Base-by-base conservation (phyloP, 805 yeast genomes). In the Spathaspora boniae region DNA sequence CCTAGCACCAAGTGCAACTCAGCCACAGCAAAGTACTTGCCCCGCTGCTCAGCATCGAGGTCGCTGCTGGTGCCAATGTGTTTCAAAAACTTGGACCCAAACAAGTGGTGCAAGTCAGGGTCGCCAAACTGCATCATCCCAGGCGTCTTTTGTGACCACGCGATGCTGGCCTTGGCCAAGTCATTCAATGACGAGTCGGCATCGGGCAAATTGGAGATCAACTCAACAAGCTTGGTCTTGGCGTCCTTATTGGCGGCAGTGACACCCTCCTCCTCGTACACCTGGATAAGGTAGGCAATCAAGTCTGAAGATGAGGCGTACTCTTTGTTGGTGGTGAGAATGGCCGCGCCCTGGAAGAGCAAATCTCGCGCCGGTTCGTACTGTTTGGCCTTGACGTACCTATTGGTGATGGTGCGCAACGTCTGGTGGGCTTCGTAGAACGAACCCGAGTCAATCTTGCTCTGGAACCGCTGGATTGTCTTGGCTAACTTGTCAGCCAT, bases 371-470 rank as follows among this genome's bases (percentile, higher is more conserved):
- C 95, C 26, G 82, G 81, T 3, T 60, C 64, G 54, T 73, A 86
- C 40, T 82, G 77, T 41, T 78, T 77, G 16, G 79, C 54, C 44
- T 85, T 77, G 28, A 84, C 82, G 52, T 85, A 83, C 53, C 98
- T 72, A 46, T 88, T 88, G 27, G 86, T 85, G 36, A 91, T 84
- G 5, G 98, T 87, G 51, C 96, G 70, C 34, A 93, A 71, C 0
- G 96, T 89, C 59, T 93, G 98, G 56, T 91, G 96, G 0, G 98
- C 98, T 56, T 93, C 98, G 56, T 91, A 91, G 62, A 72, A 87
- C 37, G 88, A 84, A 2, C 86, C 86, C 33, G 72, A 72, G 33
- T 72, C 75, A 44, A 91, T 82, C 49, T 84, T 80, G 29, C 68
- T 72, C 51, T 80, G 76, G 62, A 82, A 83, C 45, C 93, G 65